Base-by-base conservation (phyloP, 495 filamentous ascomycete genomes). In the Daldinia decipiens region DNA sequence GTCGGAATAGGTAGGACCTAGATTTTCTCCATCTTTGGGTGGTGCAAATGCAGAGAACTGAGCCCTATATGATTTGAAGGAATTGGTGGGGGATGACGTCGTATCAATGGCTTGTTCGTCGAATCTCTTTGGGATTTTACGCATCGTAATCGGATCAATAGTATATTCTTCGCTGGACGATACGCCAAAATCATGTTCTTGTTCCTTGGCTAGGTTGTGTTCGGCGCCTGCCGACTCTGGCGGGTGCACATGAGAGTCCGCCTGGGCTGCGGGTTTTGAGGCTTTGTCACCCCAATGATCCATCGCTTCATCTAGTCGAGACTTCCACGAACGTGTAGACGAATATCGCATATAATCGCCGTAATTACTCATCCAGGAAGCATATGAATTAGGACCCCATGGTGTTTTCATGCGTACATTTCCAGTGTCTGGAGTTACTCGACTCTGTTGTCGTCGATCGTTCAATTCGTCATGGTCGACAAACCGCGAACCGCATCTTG, bases 121-220 rank as follows among this genome's bases (percentile, higher is more conserved):
- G 8, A 50, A 38, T 43, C 21, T 58, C 59, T 76, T 82, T 55
- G 66, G 71, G 4, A 89, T 81, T 73, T 84, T 87, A n/a, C 85
- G 83, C 69, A 87, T 87, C 19, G 87, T 87, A 62, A 90, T 88
- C n/a, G 86, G 86, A 71, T 90, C 87, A 53, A 88, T 87, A 17
- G 80, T 71, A 53, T 83, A 87, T 4, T 83, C 84, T 1, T 66
- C 43, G 1, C 57, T 57, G 13, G 21, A 15, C 13, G 67, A 15
- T 12, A 63, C 19, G 47, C 56, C 32, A 9, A 12, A 38, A 12
- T 31, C 13, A 24, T 38, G 51, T 13, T 36, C 36, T 34, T 47
- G 54, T 53, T 66, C 38, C 38, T 36, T 43, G 9, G 26, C 21
- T 17, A 24, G 24, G 12, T 57, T 29, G 17, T 47, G 12, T 26